Evolutionary conservation across 441 rosid species (phyloP), one percentile per base, ranked within the genome.

Genomic region (Bruguiera hainesii): DNA sequence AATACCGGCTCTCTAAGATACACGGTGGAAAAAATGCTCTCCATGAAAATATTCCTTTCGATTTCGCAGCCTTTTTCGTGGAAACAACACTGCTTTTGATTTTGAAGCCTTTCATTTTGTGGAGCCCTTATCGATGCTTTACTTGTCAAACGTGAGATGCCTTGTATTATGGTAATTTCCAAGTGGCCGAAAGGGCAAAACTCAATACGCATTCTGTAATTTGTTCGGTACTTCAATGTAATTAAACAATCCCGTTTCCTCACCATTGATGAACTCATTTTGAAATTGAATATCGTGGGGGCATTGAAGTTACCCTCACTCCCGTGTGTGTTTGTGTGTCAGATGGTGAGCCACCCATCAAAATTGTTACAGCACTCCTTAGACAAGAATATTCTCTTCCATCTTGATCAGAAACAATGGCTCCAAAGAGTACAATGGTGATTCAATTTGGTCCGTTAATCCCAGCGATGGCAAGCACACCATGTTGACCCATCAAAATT

Each of bases 261-360:
- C 65, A 9, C 92, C 93, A 21, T 46, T 90, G 61, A 82, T 84
- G 89, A 92, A 78, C 78, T 90, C 97, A 28, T 62, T 90, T 20
- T 93, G 98, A 93, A 89, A 75, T 69, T 93, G 76, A 88, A 93
- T 73, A 92, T 90, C 1, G 97, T 87, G 25, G 98, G 88, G 98
- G 88, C 76, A 91, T 90, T 59, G 98, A 93, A 81, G 81, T 4
- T 6, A 93, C 98, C 49, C 78, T 93, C 19, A 64, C 77, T 56
- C 93, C 89, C 67, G 98, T 86, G 33, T 30, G 26, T 26, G 26
- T 26, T 26, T 26, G 26, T 1, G 30, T 93, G 97, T 78, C 98
- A 90, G 73, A 82, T 86, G 96, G 97, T 89, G 57, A 82, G 79
- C 66, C 1, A 26, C 26, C 26, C 26, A 26, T 26, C 26, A 1